These are phyloP conservation scores for Daldinia sp. DNA, from an alignment of 2,329 filamentous ascomycete genomes.

Conservation along the genomic window DNA sequence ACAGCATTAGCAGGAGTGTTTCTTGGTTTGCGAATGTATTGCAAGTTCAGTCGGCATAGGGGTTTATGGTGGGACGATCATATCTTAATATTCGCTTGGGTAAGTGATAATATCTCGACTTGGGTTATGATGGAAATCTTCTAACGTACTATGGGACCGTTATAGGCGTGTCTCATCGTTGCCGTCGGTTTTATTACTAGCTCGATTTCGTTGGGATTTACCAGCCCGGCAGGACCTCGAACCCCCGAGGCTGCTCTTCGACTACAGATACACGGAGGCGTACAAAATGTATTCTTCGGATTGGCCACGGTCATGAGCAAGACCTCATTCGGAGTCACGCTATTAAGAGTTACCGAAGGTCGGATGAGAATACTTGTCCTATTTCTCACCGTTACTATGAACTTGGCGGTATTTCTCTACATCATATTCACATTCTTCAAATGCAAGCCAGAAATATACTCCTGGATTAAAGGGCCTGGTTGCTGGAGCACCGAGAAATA, in stretches of 20 bases:
- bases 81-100: slow-evolving; percentile 35
- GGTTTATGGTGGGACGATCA: slow-evolving; percentile 41
- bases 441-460: slow-evolving; percentile 33
- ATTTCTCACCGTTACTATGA: slow-evolving; percentile 31
- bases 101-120: slow-evolving; percentile 8
- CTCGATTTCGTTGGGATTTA: slow-evolving; percentile 35
- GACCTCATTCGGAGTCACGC: slow-evolving; percentile 38
- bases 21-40: slow-evolving; percentile 35
- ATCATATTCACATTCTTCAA: slow-evolving; percentile 39
- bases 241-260: slow-evolving; percentile 12
- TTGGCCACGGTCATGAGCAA: slow-evolving; percentile 37
- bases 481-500: slow-evolving; percentile 37
- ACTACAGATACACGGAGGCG: slow-evolving; percentile 37
- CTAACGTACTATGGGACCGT: background rate
- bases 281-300: slow-evolving; percentile 37
- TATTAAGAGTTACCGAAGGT: slow-evolving; percentile 35
- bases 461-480: slow-evolving; percentile 31
- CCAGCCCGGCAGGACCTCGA: slow-evolving; percentile 27
- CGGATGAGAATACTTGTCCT: slow-evolving; percentile 25
- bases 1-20: slow-evolving; percentile 31
- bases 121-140: background rate
- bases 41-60: slow-evolving; percentile 36
- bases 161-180: slow-evolving; percentile 22
- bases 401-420: slow-evolving; percentile 35
- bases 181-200: slow-evolving; percentile 32